Percentiles rank a stretch among this genome's conserved stretches.
phyloP scores from a whole-genome alignment of 179 eudicot genomes.

The Silene vulgaris region DNA sequence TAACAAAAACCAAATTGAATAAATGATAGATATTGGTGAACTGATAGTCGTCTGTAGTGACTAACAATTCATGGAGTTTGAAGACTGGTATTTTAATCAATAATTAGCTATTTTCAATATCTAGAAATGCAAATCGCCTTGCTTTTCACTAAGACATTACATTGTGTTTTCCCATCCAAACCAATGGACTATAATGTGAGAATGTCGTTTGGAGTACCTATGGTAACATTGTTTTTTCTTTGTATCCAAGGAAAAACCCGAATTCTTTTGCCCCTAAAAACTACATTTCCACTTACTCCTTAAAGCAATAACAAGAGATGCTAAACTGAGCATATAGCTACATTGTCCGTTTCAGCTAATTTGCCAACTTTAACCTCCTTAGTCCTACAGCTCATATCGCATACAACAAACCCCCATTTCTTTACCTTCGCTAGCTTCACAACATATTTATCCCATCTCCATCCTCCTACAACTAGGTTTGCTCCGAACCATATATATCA shows the following conservation, averaged over 20 bases:
- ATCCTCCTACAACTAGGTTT: constrained; percentile 2
- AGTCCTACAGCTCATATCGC: not conserved
- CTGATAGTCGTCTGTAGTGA: not conserved
- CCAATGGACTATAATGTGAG: not conserved
- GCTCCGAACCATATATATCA: not conserved
- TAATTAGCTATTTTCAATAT: not conserved
- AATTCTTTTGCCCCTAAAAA: not conserved
- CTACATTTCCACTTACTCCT: not conserved
- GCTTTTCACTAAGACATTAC: not conserved
- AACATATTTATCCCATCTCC: not conserved
- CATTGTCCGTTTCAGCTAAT: not conserved
- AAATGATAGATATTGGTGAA: too few relatives aligned
- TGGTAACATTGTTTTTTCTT: too few relatives aligned
- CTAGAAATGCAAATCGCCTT: not conserved
- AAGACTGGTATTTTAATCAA: not conserved
- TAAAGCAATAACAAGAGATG: not conserved
- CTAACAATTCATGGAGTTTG: not conserved
- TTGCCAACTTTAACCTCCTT: not conserved
- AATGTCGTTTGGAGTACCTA: not conserved
- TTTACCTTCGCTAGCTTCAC: not conserved
- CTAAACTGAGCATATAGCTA: not conserved
- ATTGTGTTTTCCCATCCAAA: not conserved
- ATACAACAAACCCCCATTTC: not conserved
- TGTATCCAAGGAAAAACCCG: not conserved
- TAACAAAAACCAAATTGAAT: too few relatives aligned